phyloP scores from a whole-genome alignment of 352 stramenopile genomes.

The Globisporangium middletonii region DNA sequence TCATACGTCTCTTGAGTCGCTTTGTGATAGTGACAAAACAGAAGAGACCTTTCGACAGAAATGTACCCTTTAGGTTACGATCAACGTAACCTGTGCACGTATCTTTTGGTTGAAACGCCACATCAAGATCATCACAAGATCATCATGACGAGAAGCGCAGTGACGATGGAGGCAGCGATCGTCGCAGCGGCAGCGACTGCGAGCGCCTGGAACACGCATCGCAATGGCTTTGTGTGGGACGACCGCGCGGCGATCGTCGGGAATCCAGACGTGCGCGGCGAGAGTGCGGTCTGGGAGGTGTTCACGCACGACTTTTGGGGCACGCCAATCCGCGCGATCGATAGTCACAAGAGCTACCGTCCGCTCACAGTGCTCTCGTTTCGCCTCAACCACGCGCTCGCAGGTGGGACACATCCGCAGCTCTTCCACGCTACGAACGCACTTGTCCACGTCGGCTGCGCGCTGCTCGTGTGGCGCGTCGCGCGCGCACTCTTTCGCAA shows the following conservation, averaged over 20 bases:
- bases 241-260: constrained; percentile 62
- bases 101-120: too few species aligned
- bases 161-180: neutral
- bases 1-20: constrained; percentile 13
- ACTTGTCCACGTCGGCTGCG: constrained; percentile 48
- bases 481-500: constrained; percentile 26
- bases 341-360: constrained; percentile 82
- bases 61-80: too few species aligned
- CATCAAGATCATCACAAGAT: neutral
- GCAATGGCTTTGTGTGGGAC: constrained; percentile 81
- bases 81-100: too few species aligned
- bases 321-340: constrained; percentile 31
- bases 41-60: too few species aligned
- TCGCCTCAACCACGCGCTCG: constrained; percentile 32
- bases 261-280: constrained; percentile 43
- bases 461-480: constrained; percentile 51
- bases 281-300: constrained; percentile 23
- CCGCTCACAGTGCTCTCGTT: constrained; percentile 73
- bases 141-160: neutral
- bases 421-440: constrained; percentile 69
- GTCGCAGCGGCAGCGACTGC: constrained; percentile 25
- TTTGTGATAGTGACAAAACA: neutral
- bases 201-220: constrained; percentile 42
- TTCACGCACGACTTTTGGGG: constrained; percentile 85
- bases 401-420: constrained; percentile 11